phyloP scores from a whole-genome alignment of 495 filamentous ascomycete genomes.

The Xanthoparmelia taractica region DNA sequence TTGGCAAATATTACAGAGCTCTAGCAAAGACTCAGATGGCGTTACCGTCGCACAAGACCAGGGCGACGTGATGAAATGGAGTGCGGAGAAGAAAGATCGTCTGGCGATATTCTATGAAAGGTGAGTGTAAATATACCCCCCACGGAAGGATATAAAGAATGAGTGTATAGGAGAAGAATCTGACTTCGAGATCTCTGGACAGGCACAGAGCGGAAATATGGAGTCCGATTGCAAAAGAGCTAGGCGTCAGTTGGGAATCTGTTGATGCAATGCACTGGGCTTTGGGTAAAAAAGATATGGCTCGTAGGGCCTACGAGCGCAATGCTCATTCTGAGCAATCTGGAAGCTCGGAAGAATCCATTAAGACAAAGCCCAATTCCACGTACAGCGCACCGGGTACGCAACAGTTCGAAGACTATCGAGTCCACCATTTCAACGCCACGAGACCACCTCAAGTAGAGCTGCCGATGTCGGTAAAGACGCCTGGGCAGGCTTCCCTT shows the following conservation, averaged over 20 bases:
- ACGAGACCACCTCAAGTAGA: conserved; percentile 13
- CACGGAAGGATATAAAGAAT: not conserved
- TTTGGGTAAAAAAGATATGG: conserved; percentile 9
- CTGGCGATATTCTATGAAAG: conserved; percentile 8
- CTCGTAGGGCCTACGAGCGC: not conserved
- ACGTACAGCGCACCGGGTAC: not conserved
- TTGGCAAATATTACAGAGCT: conserved; percentile 13
- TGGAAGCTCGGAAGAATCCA: not conserved
- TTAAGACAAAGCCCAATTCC: not conserved
- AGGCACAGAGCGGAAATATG: conserved; percentile 9
- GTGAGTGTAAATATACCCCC: not conserved
- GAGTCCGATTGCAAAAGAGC: conserved; percentile 14
- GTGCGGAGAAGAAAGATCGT: not conserved
- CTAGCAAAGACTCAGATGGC: not conserved
- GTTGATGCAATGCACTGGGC: conserved; percentile 16
- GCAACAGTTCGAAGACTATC: conserved; percentile 9
- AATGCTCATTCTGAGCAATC: not conserved
- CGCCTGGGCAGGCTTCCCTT: not conserved
- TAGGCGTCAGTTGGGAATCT: conserved; percentile 13
- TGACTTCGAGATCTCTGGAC: not conserved
- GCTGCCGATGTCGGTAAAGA: not conserved
- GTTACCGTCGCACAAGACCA: not conserved
- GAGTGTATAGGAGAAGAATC: not conserved
- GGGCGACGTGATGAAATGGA: not conserved
- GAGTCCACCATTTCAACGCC: conserved; percentile 8